Evolutionary conservation across 2,329 filamentous ascomycete species (phyloP).

Genomic region (Fusarium nygamai): DNA sequence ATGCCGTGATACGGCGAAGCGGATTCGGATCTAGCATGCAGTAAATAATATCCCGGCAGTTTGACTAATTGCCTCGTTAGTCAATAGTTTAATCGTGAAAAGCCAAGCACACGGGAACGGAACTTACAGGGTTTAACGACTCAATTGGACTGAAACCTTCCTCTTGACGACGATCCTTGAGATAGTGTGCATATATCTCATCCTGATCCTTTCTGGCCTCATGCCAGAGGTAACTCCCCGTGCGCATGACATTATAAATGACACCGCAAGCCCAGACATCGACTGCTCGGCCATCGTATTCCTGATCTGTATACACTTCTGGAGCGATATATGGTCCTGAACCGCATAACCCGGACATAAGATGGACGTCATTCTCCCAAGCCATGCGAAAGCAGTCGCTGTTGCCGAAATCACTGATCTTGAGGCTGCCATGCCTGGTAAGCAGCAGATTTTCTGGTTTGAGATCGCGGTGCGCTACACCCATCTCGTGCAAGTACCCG

Average conservation of each 20-base stretch:
- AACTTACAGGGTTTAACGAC: slow-evolving; percentile 87
- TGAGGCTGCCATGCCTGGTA: slow-evolving; percentile 89
- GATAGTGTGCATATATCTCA: slow-evolving; percentile 93
- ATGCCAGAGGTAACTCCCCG: slow-evolving; percentile 92
- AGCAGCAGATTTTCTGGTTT: slow-evolving; percentile 89
- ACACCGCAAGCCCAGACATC: slow-evolving; percentile 98
- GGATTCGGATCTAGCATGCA: slow-evolving; percentile 96
- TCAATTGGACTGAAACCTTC: slow-evolving; percentile 97
- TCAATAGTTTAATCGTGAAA: background rate
- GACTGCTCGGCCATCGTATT: slow-evolving; percentile 94
- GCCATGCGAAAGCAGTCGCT: slow-evolving; percentile 99
- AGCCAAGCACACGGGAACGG: background rate
- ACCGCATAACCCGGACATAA: slow-evolving; percentile 95
- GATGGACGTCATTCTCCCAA: slow-evolving; percentile 97
- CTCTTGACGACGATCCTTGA: slow-evolving; percentile 90
- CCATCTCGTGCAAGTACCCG: slow-evolving; percentile 99
- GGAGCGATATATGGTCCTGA: slow-evolving; percentile 97
- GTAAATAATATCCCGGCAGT: slow-evolving; percentile 97
- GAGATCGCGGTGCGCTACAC: slow-evolving; percentile 70
- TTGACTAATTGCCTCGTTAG: slow-evolving; percentile 63
- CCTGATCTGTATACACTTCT: slow-evolving; percentile 92
- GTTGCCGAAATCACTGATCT: slow-evolving; percentile 98
- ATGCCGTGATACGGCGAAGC: slow-evolving; percentile 87
- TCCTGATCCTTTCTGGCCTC: slow-evolving; percentile 96
- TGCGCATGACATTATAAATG: slow-evolving; percentile 99